Conservation (phyloP, 2,329 filamentous ascomycete species). For the Dothistroma septosporum region DNA sequence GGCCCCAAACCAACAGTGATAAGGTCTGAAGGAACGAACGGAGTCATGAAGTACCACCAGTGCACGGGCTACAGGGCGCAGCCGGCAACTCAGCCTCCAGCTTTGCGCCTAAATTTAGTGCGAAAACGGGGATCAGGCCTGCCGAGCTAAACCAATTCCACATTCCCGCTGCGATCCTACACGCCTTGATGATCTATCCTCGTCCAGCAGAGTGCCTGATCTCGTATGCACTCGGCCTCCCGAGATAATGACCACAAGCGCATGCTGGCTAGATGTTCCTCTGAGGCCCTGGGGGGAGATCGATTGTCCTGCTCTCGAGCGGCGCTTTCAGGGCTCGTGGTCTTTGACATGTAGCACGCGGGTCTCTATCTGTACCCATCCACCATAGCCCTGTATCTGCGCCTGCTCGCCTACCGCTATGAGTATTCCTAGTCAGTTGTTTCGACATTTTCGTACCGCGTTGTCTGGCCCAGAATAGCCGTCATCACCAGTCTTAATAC, state of each 20-base stretch:
- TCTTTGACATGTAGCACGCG: conserved; percentile 3
- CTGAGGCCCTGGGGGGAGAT: not conserved
- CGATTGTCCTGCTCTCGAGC: not conserved
- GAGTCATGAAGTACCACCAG: not conserved
- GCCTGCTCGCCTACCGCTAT: conserved; percentile 2
- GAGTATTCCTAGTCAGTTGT: conserved; percentile 1
- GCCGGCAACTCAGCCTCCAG: not conserved
- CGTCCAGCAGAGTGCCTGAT: not conserved
- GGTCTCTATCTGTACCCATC: not conserved
- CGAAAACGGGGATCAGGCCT: not conserved
- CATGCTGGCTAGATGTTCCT: not conserved
- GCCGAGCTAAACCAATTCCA: not conserved
- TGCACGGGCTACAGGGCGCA: not conserved
- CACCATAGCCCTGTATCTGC: conserved; percentile 1
- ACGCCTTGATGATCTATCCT: not conserved
- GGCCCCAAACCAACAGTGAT: not conserved
- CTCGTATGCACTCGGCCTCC: not conserved
- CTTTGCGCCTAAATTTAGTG: not conserved
- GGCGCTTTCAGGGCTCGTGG: not conserved
- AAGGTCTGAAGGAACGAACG: not conserved
- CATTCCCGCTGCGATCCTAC: not conserved
- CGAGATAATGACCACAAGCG: not conserved
- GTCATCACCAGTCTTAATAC: not conserved
- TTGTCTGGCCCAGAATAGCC: not conserved
- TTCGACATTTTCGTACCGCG: conserved; percentile 4